Percentiles rank a stretch among this genome's conserved stretches.
phyloP scores from a whole-genome alignment of 306 rosid species.

The Potentilla sterilis region DNA sequence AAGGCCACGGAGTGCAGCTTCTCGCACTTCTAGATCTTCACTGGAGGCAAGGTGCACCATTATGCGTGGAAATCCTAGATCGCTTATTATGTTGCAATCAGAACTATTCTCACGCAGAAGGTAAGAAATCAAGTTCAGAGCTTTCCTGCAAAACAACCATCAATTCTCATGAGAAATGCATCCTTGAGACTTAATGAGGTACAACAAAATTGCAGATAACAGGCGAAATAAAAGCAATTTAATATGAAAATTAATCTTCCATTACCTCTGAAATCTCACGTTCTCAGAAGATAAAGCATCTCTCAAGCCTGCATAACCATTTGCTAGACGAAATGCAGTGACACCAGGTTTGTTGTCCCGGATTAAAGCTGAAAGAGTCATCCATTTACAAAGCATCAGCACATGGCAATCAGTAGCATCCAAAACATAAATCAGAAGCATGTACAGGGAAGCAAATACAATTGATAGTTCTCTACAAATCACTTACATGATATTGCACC shows the following conservation, averaged over 20 bases:
- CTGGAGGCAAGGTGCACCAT: conserved; percentile 75
- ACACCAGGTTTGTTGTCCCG: conserved; percentile 75
- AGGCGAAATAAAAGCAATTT: background rate
- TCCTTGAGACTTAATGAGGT: background rate
- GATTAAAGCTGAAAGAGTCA: conserved; percentile 61
- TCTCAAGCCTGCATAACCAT: conserved; percentile 81
- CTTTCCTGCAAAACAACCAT: conserved; percentile 61
- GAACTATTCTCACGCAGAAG: conserved; percentile 64
- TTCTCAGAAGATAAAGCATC: conserved; percentile 73
- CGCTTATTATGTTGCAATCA: conserved; percentile 55
- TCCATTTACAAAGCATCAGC: conserved; percentile 23
- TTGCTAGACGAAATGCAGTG: conserved; percentile 76
- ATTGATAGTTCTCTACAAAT: background rate
- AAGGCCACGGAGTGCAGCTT: conserved; percentile 80
- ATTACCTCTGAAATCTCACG: conserved; percentile 91
- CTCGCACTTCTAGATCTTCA: conserved; percentile 71
- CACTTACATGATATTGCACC: conserved; percentile 90
- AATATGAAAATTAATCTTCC: background rate
- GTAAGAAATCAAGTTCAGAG: conserved; percentile 79
- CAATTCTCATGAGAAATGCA: conserved; percentile 4
- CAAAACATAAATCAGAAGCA: background rate
- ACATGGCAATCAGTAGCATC: background rate
- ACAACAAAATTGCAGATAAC: background rate
- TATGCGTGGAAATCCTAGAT: conserved; percentile 70
- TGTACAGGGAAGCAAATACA: background rate